Base-by-base conservation (phyloP, 495 filamentous ascomycete species). In the Aspergillus olivimuriae region DNA sequence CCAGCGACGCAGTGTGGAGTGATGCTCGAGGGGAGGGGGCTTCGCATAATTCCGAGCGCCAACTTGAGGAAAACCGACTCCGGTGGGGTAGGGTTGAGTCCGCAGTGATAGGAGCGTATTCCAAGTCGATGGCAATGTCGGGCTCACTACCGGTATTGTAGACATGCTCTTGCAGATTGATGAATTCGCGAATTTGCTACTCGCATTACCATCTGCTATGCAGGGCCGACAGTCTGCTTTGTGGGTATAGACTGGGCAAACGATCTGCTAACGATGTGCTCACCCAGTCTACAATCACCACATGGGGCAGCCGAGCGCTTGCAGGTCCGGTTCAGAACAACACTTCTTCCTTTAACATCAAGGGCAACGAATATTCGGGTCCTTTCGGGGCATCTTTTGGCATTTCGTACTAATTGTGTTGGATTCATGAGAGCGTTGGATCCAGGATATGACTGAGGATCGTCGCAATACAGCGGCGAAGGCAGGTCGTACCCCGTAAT, bases 111-210 rank as follows among this genome's bases (percentile, higher is more conserved):
- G 34, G 10, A 48, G 48, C 4, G 49, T 42, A 16, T 62, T 64
- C 48, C 61, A 64, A 41, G 54, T 59, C 22, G 61, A 66, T 19
- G 58, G 58, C 16, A 66, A 66, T 34, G 58, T 63, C 30, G 58
- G 56, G 16, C 50, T 50, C 11, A 50, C 48, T 12, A 50, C 59
- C 15, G 61, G 47, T 2, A 51, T 66, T 23, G 51, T 58, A 4
- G 61, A 58, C 39, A 46, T 56, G 30, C 36, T 66, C 15, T 41
- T 63, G 14, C 59, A 62, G 39, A 58, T 50, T 19, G 44, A 60
- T 7, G 30, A 35, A 3, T n/a, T 45, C 4, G 37, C 62, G 8
- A 49, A 61, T 45, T 34, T 66, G 14, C 50, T 64, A 17, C 60
- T 56, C 1, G 53, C 58, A 4, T 36, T 54, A 3, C 57, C 58